Evolutionary conservation across 108 stramenopile species (phyloP).

Genomic region (Ochromonas danica): DNA sequence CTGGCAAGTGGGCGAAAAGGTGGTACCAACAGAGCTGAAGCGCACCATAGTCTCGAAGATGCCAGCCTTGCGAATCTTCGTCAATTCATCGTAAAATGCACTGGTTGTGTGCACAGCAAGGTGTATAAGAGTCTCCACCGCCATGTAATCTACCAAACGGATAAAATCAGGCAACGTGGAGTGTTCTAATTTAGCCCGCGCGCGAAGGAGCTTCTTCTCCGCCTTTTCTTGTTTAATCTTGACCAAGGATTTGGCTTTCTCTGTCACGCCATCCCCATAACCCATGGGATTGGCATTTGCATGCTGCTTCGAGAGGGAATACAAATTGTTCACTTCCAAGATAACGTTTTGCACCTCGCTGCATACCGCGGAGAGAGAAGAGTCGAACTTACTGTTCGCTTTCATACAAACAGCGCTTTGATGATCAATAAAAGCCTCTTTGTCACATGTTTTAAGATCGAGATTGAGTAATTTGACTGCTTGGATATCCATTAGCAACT

Average conservation of each 20-base stretch:
- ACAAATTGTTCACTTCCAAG: constrained; percentile 47
- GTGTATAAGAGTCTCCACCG: constrained; percentile 56
- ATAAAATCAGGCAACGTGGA: constrained; percentile 59
- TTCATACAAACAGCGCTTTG: not conserved
- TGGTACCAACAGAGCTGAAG: constrained; percentile 30
- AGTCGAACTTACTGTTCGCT: not conserved
- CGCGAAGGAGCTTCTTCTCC: constrained; percentile 36
- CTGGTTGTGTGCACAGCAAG: constrained; percentile 43
- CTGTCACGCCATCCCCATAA: constrained; percentile 32
- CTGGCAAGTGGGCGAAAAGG: constrained; percentile 52
- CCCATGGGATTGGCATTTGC: constrained; percentile 18
- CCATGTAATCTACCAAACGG: constrained; percentile 59
- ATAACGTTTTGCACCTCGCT: constrained; percentile 39
- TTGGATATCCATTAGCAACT: constrained; percentile 40
- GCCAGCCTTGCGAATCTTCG: constrained; percentile 44
- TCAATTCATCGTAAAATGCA: constrained; percentile 47
- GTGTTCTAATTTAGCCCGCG: constrained; percentile 44
- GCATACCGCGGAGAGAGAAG: constrained; percentile 9
- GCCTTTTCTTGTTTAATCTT: constrained; percentile 56
- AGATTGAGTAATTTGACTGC: constrained; percentile 46
- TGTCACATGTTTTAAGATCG: constrained; percentile 43
- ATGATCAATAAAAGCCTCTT: constrained; percentile 40
- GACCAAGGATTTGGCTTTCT: constrained; percentile 58
- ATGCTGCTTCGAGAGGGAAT: constrained; percentile 23
- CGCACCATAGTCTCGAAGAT: constrained; percentile 50